Percentiles rank a stretch among this genome's conserved stretches.
Evolutionary conservation across 305 asterid species (phyloP).

Genomic region (Fraxinus velutina): DNA sequence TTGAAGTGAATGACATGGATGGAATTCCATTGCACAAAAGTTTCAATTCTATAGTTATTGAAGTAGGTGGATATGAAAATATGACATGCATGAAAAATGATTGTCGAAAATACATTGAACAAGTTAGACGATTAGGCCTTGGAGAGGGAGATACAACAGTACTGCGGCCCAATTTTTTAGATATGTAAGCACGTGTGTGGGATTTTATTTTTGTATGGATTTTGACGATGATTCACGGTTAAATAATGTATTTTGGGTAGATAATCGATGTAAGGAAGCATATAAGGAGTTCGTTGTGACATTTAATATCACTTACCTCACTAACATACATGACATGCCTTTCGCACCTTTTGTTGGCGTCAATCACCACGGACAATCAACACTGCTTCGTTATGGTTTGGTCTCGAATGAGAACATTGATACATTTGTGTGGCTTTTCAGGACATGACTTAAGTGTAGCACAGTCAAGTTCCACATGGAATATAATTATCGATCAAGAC

Average conservation of each 20-base stretch:
- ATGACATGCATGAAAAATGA: not conserved
- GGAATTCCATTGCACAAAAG: not conserved
- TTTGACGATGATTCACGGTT: not conserved
- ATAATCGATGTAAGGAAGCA: not conserved
- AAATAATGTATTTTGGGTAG: too few relatives aligned
- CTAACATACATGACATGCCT: too few relatives aligned
- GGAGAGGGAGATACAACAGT: not conserved
- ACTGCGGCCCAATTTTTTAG: too few relatives aligned
- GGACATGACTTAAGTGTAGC: not conserved
- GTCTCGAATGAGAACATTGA: not conserved
- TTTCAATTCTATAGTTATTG: not conserved
- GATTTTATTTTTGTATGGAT: too few relatives aligned
- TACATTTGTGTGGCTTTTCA: too few relatives aligned
- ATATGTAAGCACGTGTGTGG: too few relatives aligned
- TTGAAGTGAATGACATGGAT: not conserved
- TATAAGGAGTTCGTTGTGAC: not conserved
- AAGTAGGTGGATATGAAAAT: not conserved
- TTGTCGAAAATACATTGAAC: not conserved
- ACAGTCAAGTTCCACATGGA: not conserved
- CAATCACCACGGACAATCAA: not conserved
- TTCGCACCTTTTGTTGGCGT: not conserved
- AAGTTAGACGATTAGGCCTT: not conserved
- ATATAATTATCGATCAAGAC: not conserved
- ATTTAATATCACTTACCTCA: too few relatives aligned
- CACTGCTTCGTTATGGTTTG: not conserved